Evolutionary conservation across 164 flowering plant species (phyloP), one percentile per base, ranked within the genome.

Genomic region (Aristolochia contorta): DNA sequence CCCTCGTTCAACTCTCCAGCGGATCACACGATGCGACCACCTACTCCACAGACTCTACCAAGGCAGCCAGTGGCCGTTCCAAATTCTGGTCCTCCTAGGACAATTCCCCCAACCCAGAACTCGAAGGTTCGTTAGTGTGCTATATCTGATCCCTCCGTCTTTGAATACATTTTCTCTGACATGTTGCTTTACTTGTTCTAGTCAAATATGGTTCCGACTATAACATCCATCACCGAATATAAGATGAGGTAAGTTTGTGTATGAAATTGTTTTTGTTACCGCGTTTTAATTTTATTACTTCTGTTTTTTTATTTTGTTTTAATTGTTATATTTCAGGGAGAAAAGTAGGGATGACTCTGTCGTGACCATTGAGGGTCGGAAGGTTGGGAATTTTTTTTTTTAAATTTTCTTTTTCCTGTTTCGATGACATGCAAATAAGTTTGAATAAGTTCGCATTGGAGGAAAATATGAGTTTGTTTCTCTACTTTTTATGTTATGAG

Each of bases 271-370:
- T 56, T 56, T 8, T 30, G 20, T 37, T 37, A 37, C 43, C 7
- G 43, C 9, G 30, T 24, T 30, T 16, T 30, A 13, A 3, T 56
- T 56, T 56, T 30, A 15, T 56, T 56, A 12, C 18, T 30, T 15
- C 45, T 24, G 58, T 32, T 16, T 16, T 16, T 30, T 56, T 33
- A 21, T 56, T 16, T 16, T 9, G 2, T 55, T 53, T 21, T 53
- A 20, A 25, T 27, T 27, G 18, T 25, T 47, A 72, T 56, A 64
- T 12, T 74, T 53, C 54, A 81, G 87, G 78, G 82, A 79, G 45
- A 74, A 66, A 66, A 72, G 57, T 64, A 78, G 65, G 68, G 89
- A 85, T 57, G 86, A 84, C 49, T 60, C 70, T 27, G 50, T 74
- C 61, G 65, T 62, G 56, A 63, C 65, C 16, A 37, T 85, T 33